phyloP scores from a whole-genome alignment of 176 grass and related monocot species.

The Microstegium vimineum region DNA sequence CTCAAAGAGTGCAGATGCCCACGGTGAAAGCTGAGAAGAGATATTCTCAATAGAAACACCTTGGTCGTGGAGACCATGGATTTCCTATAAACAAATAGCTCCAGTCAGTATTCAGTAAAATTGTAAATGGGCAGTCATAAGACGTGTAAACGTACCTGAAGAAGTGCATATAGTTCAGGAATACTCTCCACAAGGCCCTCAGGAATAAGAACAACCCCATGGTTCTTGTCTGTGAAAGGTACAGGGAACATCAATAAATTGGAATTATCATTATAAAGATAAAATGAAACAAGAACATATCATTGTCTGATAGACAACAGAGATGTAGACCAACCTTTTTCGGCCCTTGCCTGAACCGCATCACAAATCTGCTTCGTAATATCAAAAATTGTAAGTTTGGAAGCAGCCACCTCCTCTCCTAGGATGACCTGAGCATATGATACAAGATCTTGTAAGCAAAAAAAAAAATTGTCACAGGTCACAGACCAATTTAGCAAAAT shows the following conservation, averaged over 20 bases:
- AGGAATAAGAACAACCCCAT: slow-evolving; percentile 93
- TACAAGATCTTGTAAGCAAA: slow-evolving; percentile 1
- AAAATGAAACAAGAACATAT: slow-evolving; percentile 18
- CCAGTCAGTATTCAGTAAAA: slow-evolving; percentile 25
- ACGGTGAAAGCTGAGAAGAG: slow-evolving; percentile 95
- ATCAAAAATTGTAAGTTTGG: slow-evolving; percentile 98
- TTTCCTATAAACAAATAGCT: slow-evolving; percentile 64
- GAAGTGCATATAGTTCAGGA: slow-evolving; percentile 94
- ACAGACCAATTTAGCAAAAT: neutral
- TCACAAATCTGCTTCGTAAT: slow-evolving; percentile 98
- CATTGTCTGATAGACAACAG: neutral
- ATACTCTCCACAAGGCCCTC: slow-evolving; percentile 99
- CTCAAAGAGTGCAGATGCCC: slow-evolving; percentile 98
- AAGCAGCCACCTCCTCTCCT: slow-evolving; percentile 90
- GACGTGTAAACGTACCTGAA: slow-evolving; percentile 54
- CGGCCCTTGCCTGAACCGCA: slow-evolving; percentile 79
- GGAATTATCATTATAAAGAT: neutral
- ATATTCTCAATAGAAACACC: slow-evolving; percentile 90
- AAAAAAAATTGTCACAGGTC: neutral
- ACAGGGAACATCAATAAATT: neutral
- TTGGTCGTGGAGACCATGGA: slow-evolving; percentile 76
- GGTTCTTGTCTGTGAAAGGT: slow-evolving; percentile 68
- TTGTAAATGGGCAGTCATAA: neutral
- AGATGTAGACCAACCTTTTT: slow-evolving; percentile 45
- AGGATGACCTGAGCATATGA: slow-evolving; percentile 76